Base-by-base conservation (phyloP, 2,329 filamentous ascomycete species). In the Clonostachys byssicola region DNA sequence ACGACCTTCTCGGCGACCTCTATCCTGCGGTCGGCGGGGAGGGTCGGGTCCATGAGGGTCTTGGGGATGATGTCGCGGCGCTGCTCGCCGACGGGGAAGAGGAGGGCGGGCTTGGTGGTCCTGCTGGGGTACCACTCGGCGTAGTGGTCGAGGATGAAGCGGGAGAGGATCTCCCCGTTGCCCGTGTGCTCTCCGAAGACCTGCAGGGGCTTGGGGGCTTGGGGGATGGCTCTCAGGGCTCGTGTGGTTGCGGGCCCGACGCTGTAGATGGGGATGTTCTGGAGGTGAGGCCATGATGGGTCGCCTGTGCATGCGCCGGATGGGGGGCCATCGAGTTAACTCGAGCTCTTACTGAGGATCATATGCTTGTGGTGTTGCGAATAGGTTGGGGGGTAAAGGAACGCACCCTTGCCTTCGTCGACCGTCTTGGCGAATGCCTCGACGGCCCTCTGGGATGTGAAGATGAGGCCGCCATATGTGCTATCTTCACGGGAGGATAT, bases 21-120 rank as follows among this genome's bases (percentile, higher is more conserved):
- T 18, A 94, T 86, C 43, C 79, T 72, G 45, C 66, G 64, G 13
- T 71, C 60, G 0, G 61, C 52, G 0, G 76, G 64, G 9, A 91
- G 66, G 0, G 61, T 56, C 0, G 71, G 60, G 38, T 80, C 77
- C 73, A 84, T 88, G 36, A 97, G 71, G 2, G 81, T 89, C 56
- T 80, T 88, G 2, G 94, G 92, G 52, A 99, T 96, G 54, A 96
- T 83, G 62, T 97, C 94, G 41, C 94, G 75, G 47, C 91, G 80
- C 61, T 92, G 88, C 62, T 96, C 92, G 17, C 94, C 94, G 1
- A 95, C 91, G 13, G 95, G 78, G 63, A 97, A 99, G 1, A 97
- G 70, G 6, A 97, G 64, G 36, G 36, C 36, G 1, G 81, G 83
- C 56, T 82, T 81, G 13, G 54, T 57, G 12, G 61, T 43, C 44